Evolutionary conservation across 2,329 filamentous ascomycete genomes (phyloP).

Genomic region (Sarocladium strictum): DNA sequence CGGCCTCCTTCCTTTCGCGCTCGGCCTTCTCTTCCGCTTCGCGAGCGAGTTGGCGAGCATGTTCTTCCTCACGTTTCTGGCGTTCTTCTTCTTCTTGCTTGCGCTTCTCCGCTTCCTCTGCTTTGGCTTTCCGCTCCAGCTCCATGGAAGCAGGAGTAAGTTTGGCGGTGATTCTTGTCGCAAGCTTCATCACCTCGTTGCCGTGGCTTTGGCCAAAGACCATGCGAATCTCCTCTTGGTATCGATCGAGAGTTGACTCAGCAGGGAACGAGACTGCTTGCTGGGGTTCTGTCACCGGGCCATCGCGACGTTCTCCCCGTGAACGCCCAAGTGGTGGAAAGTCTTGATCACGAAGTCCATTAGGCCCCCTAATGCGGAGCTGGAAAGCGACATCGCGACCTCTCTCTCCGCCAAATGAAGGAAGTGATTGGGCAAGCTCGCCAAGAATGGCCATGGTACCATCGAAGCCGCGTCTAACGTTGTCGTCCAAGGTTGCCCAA

Average conservation of each 20-base stretch:
- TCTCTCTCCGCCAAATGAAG: constrained; percentile 37
- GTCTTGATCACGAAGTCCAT: constrained; percentile 46
- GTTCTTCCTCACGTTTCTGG: constrained; percentile 59
- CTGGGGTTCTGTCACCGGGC: constrained; percentile 52
- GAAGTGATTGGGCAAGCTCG: constrained; percentile 50
- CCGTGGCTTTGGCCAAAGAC: constrained; percentile 65
- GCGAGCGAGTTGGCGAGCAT: constrained; percentile 60
- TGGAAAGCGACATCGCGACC: constrained; percentile 45
- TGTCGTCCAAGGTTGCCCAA: constrained; percentile 24
- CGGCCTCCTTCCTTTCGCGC: constrained; percentile 63
- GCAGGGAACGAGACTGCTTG: constrained; percentile 71
- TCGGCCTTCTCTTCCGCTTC: constrained; percentile 64
- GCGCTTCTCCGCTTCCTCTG: constrained; percentile 45
- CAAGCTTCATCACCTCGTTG: constrained; percentile 63
- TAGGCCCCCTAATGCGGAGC: constrained; percentile 50
- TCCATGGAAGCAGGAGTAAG: constrained; percentile 82
- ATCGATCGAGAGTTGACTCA: constrained; percentile 67
- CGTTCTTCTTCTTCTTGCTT: constrained; percentile 50
- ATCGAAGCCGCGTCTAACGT: constrained; percentile 32
- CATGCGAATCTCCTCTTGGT: constrained; percentile 85
- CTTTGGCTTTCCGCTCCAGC: constrained; percentile 66
- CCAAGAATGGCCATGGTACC: constrained; percentile 50
- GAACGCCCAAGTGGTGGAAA: constrained; percentile 24
- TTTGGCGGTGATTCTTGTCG: constrained; percentile 62
- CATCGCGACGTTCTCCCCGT: constrained; percentile 40